Evolutionary conservation across 768 basidiomycete genomes (phyloP), one percentile per base, ranked within the genome.

Genomic region (Xanthoconium purpureum): DNA sequence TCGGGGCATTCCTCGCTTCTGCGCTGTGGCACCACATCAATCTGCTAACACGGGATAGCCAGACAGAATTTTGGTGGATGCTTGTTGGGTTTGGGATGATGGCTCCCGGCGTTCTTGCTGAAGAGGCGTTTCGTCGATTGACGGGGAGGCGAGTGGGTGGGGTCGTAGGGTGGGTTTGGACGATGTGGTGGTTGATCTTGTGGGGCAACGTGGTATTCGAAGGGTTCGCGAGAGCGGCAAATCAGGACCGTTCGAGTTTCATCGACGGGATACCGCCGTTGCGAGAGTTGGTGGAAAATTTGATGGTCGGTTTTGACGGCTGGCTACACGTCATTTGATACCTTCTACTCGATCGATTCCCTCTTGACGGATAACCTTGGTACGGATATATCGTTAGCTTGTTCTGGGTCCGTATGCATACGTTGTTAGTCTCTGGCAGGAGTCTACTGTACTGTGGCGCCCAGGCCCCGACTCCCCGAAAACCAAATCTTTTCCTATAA

Each of bases 81-180:
- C 0, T 39, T 11, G 20, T 54, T 14, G 53, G 53, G 24, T 54
- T 54, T 28, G 53, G 46, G 46, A 54, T 54, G 53, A 54, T 54
- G 53, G 53, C 10, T 8, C 30, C 20, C 4, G 53, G 53, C 12
- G 10, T 54, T 1, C 53, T 54, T n/a, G 46, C 12, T 6, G 53
- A 54, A 20, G 38, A 30, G 20, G 46, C 38, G 6, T 54, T 54
- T 47, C 32, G 33, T 17, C 32, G 24, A 20, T 24, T 32, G 53
- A 54, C 53, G 8, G 53, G 53, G 20, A 47, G 39, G 32, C 18
- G 8, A 3, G 53, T 54, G 38, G 38, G 53, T 17, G 53, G 53
- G 18, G 12, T 47, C 3, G 6, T 47, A 5, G 53, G 53, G 4
- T 54, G 53, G 53, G 15, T 40, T 15, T 54, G 53, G 53, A 54